Base-by-base conservation (phyloP, 306 rosid species). In the Luffa aegyptiaca region DNA sequence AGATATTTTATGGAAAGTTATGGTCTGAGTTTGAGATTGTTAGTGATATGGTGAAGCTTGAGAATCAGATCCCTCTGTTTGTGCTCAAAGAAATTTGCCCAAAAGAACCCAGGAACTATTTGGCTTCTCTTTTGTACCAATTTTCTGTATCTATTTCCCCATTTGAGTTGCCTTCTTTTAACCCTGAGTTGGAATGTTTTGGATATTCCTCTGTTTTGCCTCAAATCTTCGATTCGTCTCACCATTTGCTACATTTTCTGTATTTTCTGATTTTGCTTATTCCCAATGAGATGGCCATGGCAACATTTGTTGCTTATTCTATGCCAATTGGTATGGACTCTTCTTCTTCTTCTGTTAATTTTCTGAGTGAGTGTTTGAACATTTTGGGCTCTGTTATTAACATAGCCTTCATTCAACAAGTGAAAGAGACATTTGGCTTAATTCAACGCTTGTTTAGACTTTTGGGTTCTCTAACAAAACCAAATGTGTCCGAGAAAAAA, bases 211-310 rank as follows among this genome's bases (percentile, higher is more conserved):
- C 77, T 26, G 0, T 48, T 72, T 72, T 72, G 20, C 57, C 77
- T 72, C 42, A 72, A 72, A 72, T 72, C 58, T 57, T 16, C 39
- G 0, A 44, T 12, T 17, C 0, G 21, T 78, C 81, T 46, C 31
- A 78, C 9, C 81, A 78, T 78, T 62, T 78, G 59, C 59, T 78
- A 2, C 81, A 78, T 78, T 78, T 78, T 61, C 44, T 78, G 26
- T 78, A 78, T 61, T 9, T 39, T 45, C 31, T 59, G 17, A 14
- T 77, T 26, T 11, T 77, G 35, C 33, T 68, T 68, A 39, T 68
- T 68, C 74, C 74, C 41, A 2, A 12, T 66, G 31, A 66, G 31
- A 31, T 4, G 37, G 37, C 6, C 10, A 26, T 65, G 63, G 35
- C 57, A 14, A 16, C 14, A 14, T 4, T 0, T 5, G 10, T 7